phyloP scores from a whole-genome alignment of 2,329 filamentous ascomycete genomes.

The Fusarium phyllophilum region DNA sequence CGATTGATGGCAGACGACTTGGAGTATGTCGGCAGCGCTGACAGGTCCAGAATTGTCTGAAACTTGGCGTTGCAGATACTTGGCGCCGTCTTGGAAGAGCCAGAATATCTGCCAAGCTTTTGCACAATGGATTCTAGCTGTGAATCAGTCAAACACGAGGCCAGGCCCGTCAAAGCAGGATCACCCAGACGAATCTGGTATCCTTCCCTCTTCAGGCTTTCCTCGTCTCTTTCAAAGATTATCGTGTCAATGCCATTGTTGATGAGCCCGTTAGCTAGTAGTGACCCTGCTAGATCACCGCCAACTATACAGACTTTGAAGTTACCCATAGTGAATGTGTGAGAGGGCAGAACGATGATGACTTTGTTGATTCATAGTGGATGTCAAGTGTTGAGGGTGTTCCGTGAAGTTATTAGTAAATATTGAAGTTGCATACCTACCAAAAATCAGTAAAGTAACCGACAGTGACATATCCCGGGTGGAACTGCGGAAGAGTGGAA shows the following conservation, averaged over 20 bases:
- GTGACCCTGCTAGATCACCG: not conserved
- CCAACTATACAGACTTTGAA: not conserved
- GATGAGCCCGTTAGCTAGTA: not conserved
- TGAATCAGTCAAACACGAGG: not conserved
- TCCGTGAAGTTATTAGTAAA: too few species aligned
- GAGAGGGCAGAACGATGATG: too few species aligned
- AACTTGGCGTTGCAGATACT: not conserved
- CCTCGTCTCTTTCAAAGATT: not conserved
- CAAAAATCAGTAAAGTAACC: too few species aligned
- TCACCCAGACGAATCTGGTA: not conserved
- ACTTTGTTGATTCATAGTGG: not conserved
- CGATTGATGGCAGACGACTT: not conserved
- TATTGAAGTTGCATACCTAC: too few species aligned
- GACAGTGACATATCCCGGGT: too few species aligned
- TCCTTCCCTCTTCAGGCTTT: not conserved
- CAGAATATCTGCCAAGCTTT: not conserved
- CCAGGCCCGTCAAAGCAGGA: not conserved
- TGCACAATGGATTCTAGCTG: not conserved
- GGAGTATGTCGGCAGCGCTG: not conserved
- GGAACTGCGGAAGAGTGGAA: too few species aligned
- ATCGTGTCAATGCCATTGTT: not conserved
- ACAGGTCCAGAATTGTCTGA: not conserved
- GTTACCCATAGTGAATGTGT: not conserved
- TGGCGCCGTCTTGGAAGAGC: not conserved
- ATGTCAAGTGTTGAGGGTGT: accelerated